Base-by-base conservation (phyloP, 345 rosid species). In the Eucalyptus globulus region DNA sequence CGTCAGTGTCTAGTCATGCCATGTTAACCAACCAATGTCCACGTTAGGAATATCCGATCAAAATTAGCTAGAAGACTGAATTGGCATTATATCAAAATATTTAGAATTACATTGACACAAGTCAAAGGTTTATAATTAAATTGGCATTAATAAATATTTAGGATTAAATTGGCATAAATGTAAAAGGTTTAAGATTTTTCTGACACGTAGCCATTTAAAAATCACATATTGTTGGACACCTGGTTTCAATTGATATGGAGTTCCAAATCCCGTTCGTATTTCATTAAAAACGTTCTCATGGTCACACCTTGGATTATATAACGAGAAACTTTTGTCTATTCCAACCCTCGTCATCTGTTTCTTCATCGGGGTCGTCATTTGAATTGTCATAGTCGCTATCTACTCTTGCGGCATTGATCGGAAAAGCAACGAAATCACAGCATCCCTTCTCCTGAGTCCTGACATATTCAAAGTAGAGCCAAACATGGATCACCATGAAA, bases 1-100 rank as follows among this genome's bases (percentile, higher is more conserved):
- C 12, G 0, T 22, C 0, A 3, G 0, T 22, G 0, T 22, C 1
- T 0, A 10, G 6, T 24, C 0, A 56, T 24, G 13, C 13, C 6
- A 24, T 0, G 0, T 56, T 56, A 24, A 14, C 3, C 3, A 0
- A 56, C 6, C 13, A 11, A 24, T 24, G 13, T 56, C 29, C 29
- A 56, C 0, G 0, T 4, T 22, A 56, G 13, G 29, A 24, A 24
- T 56, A 56, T 56, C 29, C 9, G 0, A 24, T 56, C 62, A 56
- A 56, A 56, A 0, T 56, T 56, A 56, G 13, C 62, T 10, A 24
- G 6, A 56, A 56, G 62, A 56, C 0, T 56, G 6, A 22, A 56
- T 56, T 56, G 62, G 3, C 13, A 56, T 9, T 56, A 56, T 13
- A 24, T 56, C 13, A 24, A 56, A 56, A 9, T 3, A 9, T 56